Base-by-base conservation (phyloP, 2,329 filamentous ascomycete genomes). In the Cryphonectria carpinicola region DNA sequence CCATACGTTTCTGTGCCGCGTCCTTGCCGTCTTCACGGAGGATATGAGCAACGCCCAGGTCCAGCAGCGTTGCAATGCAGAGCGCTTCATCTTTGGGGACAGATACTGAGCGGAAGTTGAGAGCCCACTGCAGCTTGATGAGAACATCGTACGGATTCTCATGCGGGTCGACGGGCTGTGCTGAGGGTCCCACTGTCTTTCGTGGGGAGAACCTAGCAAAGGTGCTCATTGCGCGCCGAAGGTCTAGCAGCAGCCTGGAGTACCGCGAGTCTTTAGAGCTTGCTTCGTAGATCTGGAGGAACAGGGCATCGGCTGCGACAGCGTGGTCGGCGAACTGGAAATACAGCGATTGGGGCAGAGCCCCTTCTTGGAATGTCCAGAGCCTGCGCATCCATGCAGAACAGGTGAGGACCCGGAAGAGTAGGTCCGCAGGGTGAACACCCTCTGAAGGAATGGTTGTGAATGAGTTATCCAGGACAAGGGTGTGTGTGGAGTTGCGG, bases 361-460 rank as follows among this genome's bases (percentile, higher is more conserved):
- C 76, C 73, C 76, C 63, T 35, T 65, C 76, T 73, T 82, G 81
- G 19, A 82, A 75, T 0, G 81, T 83, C 82, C 81, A 83, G 1
- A 82, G 74, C 6, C 81, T 74, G 61, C 80, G 76, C 74, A 81
- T 80, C 81, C 82, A 83, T 28, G 77, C 74, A 4, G 80, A 81
- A 17, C 75, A 73, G 6, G 70, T 77, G 43, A 81, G 76, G 4
- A 80, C 75, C 22, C 79, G 74, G 6, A 78, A 66, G 0, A 81
- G 65, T 19, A 79, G 68, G 61, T 81, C 79, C 5, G 74, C 73
- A 10, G 66, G 68, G 17, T 73, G 67, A 17, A 71, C 67, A 5
- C 67, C 49, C 3, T 74, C 46, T 0, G 75, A 72, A 25, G 71
- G 62, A 54, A 76, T 75, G 10, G 70, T 49, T n/a, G 75, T 74